Percentiles rank a stretch among this genome's conserved stretches.
Evolutionary conservation across 192 early-diverging fungal genomes (phyloP).

Genomic region (Funneliformis geosporum): DNA sequence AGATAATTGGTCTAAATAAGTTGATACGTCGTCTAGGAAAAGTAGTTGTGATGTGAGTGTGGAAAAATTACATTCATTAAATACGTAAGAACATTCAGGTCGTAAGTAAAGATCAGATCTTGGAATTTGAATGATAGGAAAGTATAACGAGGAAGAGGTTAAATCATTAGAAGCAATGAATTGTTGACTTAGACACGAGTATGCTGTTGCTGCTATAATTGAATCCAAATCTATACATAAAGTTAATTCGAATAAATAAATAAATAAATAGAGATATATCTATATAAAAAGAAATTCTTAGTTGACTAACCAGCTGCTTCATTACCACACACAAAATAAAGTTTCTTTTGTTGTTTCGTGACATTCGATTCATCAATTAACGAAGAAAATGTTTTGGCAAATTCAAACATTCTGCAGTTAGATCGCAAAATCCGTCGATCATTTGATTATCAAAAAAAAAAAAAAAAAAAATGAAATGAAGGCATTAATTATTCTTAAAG

Average conservation of each 20-base stretch:
- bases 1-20: background rate
- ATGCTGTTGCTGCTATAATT: slow-evolving; percentile 57
- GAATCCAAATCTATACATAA: slow-evolving; percentile 70
- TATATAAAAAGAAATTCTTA: background rate
- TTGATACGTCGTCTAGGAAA: slow-evolving; percentile 49
- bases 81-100: slow-evolving; percentile 60
- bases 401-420: background rate
- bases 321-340: slow-evolving; percentile 63
- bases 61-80: slow-evolving; percentile 38
- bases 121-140: slow-evolving; percentile 65
- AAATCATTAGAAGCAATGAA: background rate
- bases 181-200: slow-evolving; percentile 50
- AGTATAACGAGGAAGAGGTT: slow-evolving; percentile 30
- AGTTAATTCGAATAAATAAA: background rate
- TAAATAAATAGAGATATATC: background rate
- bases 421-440: no score
- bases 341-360: background rate
- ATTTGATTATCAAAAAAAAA: no score
- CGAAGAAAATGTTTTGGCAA: background rate
- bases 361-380: background rate
- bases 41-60: slow-evolving; percentile 37
- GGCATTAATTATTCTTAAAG: no score
- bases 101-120: slow-evolving; percentile 61
- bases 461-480: no score
- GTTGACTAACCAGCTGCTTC: slow-evolving; percentile 65